phyloP scores from a whole-genome alignment of 805 yeast species.

The Blastobotrys muscicola region DNA sequence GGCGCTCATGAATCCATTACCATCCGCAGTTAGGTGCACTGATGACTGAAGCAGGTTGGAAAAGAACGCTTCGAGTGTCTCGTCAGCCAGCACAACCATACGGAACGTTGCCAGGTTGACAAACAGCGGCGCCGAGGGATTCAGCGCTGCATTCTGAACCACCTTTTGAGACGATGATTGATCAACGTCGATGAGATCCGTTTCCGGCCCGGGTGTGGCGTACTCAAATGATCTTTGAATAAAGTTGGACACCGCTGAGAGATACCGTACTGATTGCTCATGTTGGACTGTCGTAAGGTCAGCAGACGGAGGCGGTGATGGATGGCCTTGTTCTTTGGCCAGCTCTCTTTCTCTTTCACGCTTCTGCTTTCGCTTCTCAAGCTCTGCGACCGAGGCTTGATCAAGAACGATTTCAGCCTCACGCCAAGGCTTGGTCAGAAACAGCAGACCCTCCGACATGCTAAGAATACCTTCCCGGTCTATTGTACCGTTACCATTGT shows the following conservation, averaged over 20 bases:
- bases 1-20: conserved; percentile 29
- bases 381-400: conserved; percentile 47
- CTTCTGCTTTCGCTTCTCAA: conserved; percentile 47
- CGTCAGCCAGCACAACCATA: conserved; percentile 92
- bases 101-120: conserved; percentile 81
- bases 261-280: conserved; percentile 42
- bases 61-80: conserved; percentile 81
- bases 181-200: conserved; percentile 7
- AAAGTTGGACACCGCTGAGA: conserved; percentile 79
- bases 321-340: conserved; percentile 20
- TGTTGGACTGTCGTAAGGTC: conserved; percentile 15
- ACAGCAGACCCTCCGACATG: conserved; percentile 79
- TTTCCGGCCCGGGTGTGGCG: conserved; percentile 53
- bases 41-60: conserved; percentile 57
- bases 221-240: conserved; percentile 84
- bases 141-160: conserved; percentile 69
- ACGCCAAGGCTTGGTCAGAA: conserved; percentile 78
- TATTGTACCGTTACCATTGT: conserved; percentile 47
- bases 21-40: conserved; percentile 40
- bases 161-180: conserved; percentile 8
- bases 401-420: conserved; percentile 55
- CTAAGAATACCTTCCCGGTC: conserved; percentile 72
- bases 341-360: conserved; percentile 29
- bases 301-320: conserved; percentile 19
- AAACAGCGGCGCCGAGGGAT: conserved; percentile 67